These are phyloP conservation scores for Phyllostachys edulis DNA, from an alignment of 176 grass and related monocot genomes.

Conservation along the genomic window DNA sequence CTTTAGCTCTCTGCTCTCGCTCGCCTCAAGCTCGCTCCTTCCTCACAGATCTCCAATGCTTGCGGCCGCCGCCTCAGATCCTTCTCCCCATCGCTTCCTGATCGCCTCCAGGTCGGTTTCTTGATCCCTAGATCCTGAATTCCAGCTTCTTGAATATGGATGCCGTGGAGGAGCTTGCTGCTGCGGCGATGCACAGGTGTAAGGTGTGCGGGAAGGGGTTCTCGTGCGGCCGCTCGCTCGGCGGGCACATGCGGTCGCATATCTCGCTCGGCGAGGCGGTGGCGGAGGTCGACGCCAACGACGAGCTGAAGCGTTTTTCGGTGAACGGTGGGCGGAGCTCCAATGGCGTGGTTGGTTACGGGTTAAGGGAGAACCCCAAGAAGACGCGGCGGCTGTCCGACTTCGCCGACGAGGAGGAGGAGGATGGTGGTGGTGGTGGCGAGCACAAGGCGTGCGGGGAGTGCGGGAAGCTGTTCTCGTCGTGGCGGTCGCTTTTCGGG, in stretches of 20 bases:
- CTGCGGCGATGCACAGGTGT: conserved; percentile 40
- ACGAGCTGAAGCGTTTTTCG: conserved; percentile 2
- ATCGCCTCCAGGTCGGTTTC: conserved; percentile 10
- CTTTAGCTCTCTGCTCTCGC: conserved; percentile 33
- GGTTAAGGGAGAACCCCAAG: conserved; percentile 70
- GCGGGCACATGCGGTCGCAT: conserved; percentile 72
- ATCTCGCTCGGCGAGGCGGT: conserved; percentile 40
- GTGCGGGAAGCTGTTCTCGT: conserved; percentile 53
- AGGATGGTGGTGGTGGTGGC: neutral
- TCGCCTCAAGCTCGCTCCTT: conserved; percentile 27
- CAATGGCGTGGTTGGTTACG: conserved; percentile 42
- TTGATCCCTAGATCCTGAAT: conserved; percentile 6
- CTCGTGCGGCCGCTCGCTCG: conserved; percentile 54
- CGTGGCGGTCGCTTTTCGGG: conserved; percentile 48
- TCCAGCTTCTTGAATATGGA: conserved; percentile 25
- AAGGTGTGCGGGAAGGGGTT: conserved; percentile 67
- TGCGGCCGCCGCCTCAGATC: conserved; percentile 23
- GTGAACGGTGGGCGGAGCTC: neutral
- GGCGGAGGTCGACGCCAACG: neutral
- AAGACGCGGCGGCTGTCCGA: conserved; percentile 69
- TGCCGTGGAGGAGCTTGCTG: conserved; percentile 28
- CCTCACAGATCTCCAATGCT: conserved; percentile 39
- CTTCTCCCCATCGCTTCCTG: neutral
- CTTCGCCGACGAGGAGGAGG: conserved; percentile 20
- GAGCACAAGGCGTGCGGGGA: conserved; percentile 39